Percentiles rank a stretch among this genome's conserved stretches.
phyloP scores from a whole-genome alignment of 176 grass and related monocot genomes.

The Musa acuminata region DNA sequence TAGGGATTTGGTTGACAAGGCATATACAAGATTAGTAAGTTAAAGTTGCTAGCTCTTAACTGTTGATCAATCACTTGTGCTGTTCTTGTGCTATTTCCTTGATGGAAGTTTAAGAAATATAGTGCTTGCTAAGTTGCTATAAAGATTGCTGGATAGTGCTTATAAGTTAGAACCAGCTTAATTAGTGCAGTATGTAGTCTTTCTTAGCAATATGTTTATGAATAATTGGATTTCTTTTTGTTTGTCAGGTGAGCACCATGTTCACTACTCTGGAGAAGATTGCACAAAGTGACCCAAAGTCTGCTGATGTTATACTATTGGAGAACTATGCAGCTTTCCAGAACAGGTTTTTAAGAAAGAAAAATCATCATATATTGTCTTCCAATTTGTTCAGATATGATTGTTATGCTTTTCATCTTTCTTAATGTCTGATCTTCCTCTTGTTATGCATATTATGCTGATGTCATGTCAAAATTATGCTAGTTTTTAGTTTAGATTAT shows the following conservation, averaged over 20 bases:
- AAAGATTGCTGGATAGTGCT: neutral
- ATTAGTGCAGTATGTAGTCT: neutral
- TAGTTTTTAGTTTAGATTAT: conserved; percentile 6
- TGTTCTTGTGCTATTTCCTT: conserved; percentile 6
- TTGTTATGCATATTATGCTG: conserved; percentile 4
- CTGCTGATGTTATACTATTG: conserved; percentile 71
- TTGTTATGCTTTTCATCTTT: neutral
- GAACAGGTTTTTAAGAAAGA: conserved; percentile 53
- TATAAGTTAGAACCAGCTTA: neutral
- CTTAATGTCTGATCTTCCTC: neutral
- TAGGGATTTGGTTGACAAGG: conserved; percentile 93
- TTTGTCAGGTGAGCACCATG: conserved; percentile 83
- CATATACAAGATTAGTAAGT: conserved; percentile 90
- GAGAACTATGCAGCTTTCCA: conserved; percentile 97
- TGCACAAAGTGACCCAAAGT: conserved; percentile 75
- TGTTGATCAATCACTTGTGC: neutral
- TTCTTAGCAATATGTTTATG: neutral
- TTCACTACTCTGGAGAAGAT: conserved; percentile 91
- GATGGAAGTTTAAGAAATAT: neutral
- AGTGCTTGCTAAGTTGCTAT: neutral
- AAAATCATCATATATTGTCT: neutral
- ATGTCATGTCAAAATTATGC: neutral
- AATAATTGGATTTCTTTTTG: conserved; percentile 17
- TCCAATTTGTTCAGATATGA: neutral
- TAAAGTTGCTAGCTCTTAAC: conserved; percentile 8